These are phyloP conservation scores for Paulownia fortunei DNA, from an alignment of 257 asterid genomes.

Conservation along the genomic window DNA sequence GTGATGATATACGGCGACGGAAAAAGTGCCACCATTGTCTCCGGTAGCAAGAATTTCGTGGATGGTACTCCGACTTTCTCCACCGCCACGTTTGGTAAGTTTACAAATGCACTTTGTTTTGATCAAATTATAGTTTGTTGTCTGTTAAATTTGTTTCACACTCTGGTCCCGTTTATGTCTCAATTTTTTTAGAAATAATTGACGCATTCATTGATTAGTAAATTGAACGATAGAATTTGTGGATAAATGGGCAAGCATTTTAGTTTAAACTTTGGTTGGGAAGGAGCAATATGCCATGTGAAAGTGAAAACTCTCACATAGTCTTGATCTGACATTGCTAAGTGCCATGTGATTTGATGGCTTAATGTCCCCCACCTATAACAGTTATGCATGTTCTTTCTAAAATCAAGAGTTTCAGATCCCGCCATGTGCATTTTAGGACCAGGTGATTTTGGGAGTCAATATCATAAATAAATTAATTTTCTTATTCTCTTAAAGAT, in stretches of 20 bases:
- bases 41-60: slow-evolving; percentile 56
- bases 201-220: no score
- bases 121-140: no score
- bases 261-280: no score
- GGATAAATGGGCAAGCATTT: no score
- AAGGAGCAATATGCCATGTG: no score
- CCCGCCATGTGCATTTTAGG: slow-evolving; percentile 38
- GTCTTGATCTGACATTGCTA: neutral
- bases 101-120: neutral
- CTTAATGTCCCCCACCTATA: slow-evolving; percentile 28
- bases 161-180: no score
- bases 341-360: slow-evolving; percentile 37
- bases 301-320: no score
- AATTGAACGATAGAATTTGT: no score
- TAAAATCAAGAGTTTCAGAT: neutral
- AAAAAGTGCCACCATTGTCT: slow-evolving; percentile 48
- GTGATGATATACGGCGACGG: slow-evolving; percentile 90
- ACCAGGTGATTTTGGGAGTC: neutral
- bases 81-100: slow-evolving; percentile 79
- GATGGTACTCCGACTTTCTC: slow-evolving; percentile 70
- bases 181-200: no score
- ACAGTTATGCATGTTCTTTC: neutral
- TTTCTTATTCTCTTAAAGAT: no score
- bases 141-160: no score
- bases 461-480: no score